These are phyloP conservation scores for Ogataea methanolica DNA, from an alignment of 805 yeast species.

Conservation along the genomic window DNA sequence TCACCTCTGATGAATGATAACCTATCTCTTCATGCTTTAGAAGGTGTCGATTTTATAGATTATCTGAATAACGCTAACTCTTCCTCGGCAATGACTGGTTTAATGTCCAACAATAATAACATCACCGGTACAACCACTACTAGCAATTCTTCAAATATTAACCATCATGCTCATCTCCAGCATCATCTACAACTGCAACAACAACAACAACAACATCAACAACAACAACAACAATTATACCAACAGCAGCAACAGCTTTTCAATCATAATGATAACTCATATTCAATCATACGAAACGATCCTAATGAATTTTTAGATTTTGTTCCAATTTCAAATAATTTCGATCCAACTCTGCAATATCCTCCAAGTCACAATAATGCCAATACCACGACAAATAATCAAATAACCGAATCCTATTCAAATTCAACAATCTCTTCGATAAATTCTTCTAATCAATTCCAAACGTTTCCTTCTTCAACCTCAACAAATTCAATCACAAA, in stretches of 20 bases:
- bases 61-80: not conserved
- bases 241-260: not conserved
- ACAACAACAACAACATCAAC: slow-evolving; percentile 1
- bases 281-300: not conserved
- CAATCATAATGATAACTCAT: slow-evolving; percentile 1
- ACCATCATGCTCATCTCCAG: not conserved
- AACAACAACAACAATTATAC: slow-evolving; percentile 3
- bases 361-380: slow-evolving; percentile 15
- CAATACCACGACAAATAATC: too few relatives aligned
- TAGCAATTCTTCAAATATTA: too few relatives aligned
- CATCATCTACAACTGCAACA: slow-evolving; percentile 1
- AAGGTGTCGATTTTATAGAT: slow-evolving; percentile 12
- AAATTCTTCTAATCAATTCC: slow-evolving; percentile 17
- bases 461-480: slow-evolving; percentile 10
- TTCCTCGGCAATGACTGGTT: not conserved
- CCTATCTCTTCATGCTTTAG: slow-evolving; percentile 16
- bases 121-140: not conserved
- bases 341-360: slow-evolving; percentile 23
- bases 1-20: slow-evolving; percentile 20
- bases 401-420: slow-evolving; percentile 29
- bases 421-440: slow-evolving; percentile 30
- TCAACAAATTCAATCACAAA: slow-evolving; percentile 17
- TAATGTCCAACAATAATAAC: slow-evolving; percentile 1
- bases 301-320: slow-evolving; percentile 22
- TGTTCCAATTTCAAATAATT: slow-evolving; percentile 25